Conservation (phyloP, 495 filamentous ascomycete genomes). For the Rhypophila decipiens region DNA sequence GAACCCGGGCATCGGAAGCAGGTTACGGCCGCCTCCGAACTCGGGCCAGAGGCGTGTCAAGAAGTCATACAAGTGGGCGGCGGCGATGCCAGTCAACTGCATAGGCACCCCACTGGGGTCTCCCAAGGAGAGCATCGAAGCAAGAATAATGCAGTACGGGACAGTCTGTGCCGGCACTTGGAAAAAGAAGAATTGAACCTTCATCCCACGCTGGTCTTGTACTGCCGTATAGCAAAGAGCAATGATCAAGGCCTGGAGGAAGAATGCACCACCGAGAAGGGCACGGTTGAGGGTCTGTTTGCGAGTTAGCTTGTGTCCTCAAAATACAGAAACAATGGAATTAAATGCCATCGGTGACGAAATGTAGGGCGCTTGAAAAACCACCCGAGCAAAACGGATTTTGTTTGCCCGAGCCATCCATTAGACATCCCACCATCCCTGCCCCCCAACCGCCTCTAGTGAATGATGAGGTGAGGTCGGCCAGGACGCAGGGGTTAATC, state of each 20-base stretch:
- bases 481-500: constrained; percentile 78
- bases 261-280: constrained; percentile 42
- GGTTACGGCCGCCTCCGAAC: constrained; percentile 72
- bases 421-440: constrained; percentile 83
- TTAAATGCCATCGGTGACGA: constrained; percentile 4
- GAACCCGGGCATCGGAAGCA: constrained; percentile 60
- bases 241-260: constrained; percentile 64
- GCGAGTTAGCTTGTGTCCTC: constrained; percentile 18
- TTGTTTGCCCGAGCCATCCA: constrained; percentile 74
- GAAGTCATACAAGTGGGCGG: constrained; percentile 83
- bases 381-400: constrained; percentile 59
- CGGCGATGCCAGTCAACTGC: constrained; percentile 64
- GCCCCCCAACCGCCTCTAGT: constrained; percentile 71
- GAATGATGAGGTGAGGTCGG: constrained; percentile 56
- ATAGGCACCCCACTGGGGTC: constrained; percentile 38
- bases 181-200: constrained; percentile 66
- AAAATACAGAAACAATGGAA: neutral
- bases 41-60: constrained; percentile 73
- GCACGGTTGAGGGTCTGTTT: constrained; percentile 41
- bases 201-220: constrained; percentile 71
- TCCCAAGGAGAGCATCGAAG: constrained; percentile 50
- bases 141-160: constrained; percentile 67
- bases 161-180: constrained; percentile 67
- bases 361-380: constrained; percentile 84
- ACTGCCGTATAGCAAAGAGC: constrained; percentile 74